Evolutionary conservation across 305 asterid species (phyloP).

Genomic region (Solanum hybrid): DNA sequence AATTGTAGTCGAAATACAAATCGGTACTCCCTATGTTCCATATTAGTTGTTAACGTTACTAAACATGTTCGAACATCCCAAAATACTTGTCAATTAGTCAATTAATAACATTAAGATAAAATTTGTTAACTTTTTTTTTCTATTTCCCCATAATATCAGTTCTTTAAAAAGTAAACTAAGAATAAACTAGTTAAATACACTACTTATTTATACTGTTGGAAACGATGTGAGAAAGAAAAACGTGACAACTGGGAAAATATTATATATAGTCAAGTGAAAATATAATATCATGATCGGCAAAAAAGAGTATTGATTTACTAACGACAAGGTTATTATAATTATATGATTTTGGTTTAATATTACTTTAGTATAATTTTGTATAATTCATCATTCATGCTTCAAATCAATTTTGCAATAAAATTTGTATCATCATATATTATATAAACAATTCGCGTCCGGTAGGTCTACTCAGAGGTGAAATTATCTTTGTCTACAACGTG

Average conservation of each 20-base stretch:
- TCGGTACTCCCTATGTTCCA: neutral
- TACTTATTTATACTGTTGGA: neutral
- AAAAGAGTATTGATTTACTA: neutral
- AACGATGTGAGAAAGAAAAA: neutral
- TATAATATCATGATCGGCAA: neutral
- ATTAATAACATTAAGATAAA: neutral
- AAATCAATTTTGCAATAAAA: neutral
- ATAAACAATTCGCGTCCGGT: neutral
- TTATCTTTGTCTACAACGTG: neutral
- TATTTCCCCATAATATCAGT: neutral
- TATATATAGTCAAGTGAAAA: neutral
- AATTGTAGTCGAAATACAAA: neutral
- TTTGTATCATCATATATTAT: neutral
- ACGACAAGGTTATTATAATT: neutral
- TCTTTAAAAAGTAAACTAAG: neutral
- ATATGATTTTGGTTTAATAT: neutral
- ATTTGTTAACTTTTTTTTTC: neutral
- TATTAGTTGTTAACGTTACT: neutral
- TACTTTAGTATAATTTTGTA: neutral
- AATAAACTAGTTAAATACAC: neutral
- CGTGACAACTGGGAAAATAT: neutral
- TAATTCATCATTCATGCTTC: neutral
- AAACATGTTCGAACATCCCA: fast-evolving
- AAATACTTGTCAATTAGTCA: neutral
- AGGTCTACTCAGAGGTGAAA: neutral